Base-by-base conservation (phyloP, 305 asterid species). In the Solanum hybrid region DNA sequence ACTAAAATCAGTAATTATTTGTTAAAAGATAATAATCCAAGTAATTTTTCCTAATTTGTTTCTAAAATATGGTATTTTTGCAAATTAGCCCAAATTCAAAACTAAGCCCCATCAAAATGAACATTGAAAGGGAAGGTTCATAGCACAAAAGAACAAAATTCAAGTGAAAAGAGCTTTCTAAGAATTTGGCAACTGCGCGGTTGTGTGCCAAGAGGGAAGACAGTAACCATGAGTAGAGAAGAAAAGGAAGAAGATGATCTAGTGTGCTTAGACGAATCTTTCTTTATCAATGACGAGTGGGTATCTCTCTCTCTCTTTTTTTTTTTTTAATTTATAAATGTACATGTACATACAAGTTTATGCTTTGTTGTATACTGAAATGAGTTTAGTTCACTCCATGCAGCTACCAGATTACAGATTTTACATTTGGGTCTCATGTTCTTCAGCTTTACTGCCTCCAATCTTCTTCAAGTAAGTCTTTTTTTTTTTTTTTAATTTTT, bases 391-490 rank as follows among this genome's bases (percentile, higher is more conserved):
- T 32, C 86, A 37, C n/a, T 90, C 72, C 91, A 51, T 94, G 95
- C 95, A 97, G 98, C 94, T 97, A 97, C 93, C 89, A 95, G 91
- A 94, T 97, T 72, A 94, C 98, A 37, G 94, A 88, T 38, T 97
- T 97, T 90, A 90, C 95, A 31, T 97, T 96, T 92, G 99, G 99
- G 86, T 92, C 97, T 78, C 95, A 96, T 85, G 93, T 94, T 93
- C 94, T 97, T 73, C 93, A 96, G 86, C 98, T 97, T 77, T 95
- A 95, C 76, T 95, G 98, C 92, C 99, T 97, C 88, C 95, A 97
- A 37, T 94, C 99, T 42, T 97, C 99, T 90, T 94, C 98, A 66
- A 97, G 98, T 97, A 60, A 92, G 96, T 90, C 10, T 56, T 7
- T 60, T 60, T n/a, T n/a, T 17, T 81, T 31, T 22, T 2, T 85